Base-by-base conservation (phyloP, 305 asterid genomes). In the Solanum hybrid region DNA sequence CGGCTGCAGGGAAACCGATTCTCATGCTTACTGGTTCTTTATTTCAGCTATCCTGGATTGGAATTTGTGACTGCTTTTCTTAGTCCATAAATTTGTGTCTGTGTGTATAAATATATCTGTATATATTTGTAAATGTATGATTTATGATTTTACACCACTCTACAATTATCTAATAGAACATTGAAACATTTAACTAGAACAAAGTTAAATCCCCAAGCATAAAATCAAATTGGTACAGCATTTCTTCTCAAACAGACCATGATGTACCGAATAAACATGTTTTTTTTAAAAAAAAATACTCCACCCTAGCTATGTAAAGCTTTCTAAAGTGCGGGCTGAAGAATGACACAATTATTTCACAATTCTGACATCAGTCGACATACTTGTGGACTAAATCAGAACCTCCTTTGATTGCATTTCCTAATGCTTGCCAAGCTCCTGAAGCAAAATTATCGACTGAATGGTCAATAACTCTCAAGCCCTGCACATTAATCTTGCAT, bases 341-440 rank as follows among this genome's bases (percentile, higher is more conserved):
- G 57, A 79, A 36, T 34, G 57, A 36, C 45, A 33, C 85, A 79
- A 34, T 33, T 34, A 65, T 38, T 72, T 87, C 31, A 70, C 38
- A 72, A 37, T 87, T 65, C 73, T 22, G 73, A 65, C 73, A 8
- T 22, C 83, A 81, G 29, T 81, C 24, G 41, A 32, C 94, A 85
- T 92, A 93, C 95, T 89, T 91, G 77, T 92, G 90, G 85, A 93
- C 95, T 75, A 93, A 90, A 90, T 87, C 84, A 61, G 94, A 92
- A 57, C 93, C 89, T 83, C 93, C 95, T 93, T 90, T 93, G 89
- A 90, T 92, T 65, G 93, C 94, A 92, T 89, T 93, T 91, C 94
- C 95, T 38, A 93, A 79, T 89, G 92, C 95, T 90, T 90, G 90
- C 95, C 95, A 93, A 90, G 94, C 94, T 89, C 95, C 94, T 11